phyloP scores from a whole-genome alignment of 371 early-diverging fungal genomes.

The Syncephalis plumigaleata region DNA sequence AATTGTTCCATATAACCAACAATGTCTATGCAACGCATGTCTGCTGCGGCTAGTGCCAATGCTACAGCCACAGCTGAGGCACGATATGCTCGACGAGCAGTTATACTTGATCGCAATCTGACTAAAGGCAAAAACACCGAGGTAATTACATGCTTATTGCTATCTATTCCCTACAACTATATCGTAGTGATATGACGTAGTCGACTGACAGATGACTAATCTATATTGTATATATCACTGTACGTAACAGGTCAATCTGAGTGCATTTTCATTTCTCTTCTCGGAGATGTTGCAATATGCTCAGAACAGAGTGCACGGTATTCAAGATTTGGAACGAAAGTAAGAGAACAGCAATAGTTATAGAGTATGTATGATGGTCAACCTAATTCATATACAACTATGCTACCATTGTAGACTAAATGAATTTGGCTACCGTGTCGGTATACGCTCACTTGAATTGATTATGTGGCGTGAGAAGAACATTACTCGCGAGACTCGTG shows the following conservation, averaged over 20 bases:
- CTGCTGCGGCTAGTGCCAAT: too few species aligned
- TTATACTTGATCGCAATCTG: conserved; percentile 41
- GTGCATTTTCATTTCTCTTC: conserved; percentile 79
- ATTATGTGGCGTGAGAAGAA: conserved; percentile 71
- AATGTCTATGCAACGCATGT: too few species aligned
- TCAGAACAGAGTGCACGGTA: conserved; percentile 82
- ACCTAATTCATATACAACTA: too few species aligned
- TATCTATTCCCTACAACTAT: not conserved
- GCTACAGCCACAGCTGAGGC: too few species aligned
- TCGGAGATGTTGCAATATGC: conserved; percentile 90
- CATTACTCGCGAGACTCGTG: conserved; percentile 70
- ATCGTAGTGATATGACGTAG: not conserved
- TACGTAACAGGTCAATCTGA: conserved; percentile 61
- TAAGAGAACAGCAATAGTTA: conserved; percentile 9
- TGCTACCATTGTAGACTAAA: conserved; percentile 35
- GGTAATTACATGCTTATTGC: conserved; percentile 14
- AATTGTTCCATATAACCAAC: too few species aligned
- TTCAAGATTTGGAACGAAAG: conserved; percentile 89
- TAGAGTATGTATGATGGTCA: not conserved
- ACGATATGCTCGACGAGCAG: conserved; percentile 3
- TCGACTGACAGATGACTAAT: too few species aligned
- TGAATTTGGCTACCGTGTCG: conserved; percentile 88
- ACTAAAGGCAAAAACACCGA: conserved; percentile 41
- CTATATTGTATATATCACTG: too few species aligned
- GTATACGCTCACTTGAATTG: conserved; percentile 69